Evolutionary conservation across 1,284 basidiomycete species (phyloP), one percentile per base, ranked within the genome.

Genomic region (Peniophora sp.): DNA sequence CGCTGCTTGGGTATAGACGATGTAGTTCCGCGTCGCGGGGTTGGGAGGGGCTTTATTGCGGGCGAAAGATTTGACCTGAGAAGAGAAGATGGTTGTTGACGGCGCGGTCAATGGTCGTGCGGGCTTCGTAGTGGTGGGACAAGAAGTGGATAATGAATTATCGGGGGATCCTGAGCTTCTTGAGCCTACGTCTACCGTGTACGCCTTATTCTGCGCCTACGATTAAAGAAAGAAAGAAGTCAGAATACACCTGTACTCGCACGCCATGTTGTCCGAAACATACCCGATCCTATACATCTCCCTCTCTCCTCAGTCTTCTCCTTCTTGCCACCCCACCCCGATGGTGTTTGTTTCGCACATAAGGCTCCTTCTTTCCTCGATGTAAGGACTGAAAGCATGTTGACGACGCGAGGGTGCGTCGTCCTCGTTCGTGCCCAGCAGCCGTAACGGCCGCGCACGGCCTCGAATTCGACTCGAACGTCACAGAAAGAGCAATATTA

Each of bases 331-430:
- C 85, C 69, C 93, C 91, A 3, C 93, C 89, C n/a, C 83, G 73
- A 71, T 96, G 96, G 78, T 99, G 99, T 25, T 98, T 78, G 39
- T 89, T 83, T 39, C 92, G 78, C 50, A 99, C 89, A 67, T 89
- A 96, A 9, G 94, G 79, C 63, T 97, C 94, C 55, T 91, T 84
- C 65, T 92, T 97, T 47, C 93, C 93, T 65, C 96, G 91, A 72
- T 99, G 97, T 46, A 82, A 47, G 96, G 70, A 44, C 97, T 97
- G 56, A 80, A 89, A 69, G 99, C 97, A 66, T 99, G 97, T 54
- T 95, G 92, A 55, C 81, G 76, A 49, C 90, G 81, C 2, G 96
- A 98, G 3, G 94, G 94, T 11, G 81, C 90, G 74, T 97, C 93
- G 68, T 97, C 94, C n/a, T n/a, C n/a, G n/a, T n/a, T n/a, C n/a